phyloP scores from a whole-genome alignment of 768 basidiomycete species.

The Termitomyces sp. region DNA sequence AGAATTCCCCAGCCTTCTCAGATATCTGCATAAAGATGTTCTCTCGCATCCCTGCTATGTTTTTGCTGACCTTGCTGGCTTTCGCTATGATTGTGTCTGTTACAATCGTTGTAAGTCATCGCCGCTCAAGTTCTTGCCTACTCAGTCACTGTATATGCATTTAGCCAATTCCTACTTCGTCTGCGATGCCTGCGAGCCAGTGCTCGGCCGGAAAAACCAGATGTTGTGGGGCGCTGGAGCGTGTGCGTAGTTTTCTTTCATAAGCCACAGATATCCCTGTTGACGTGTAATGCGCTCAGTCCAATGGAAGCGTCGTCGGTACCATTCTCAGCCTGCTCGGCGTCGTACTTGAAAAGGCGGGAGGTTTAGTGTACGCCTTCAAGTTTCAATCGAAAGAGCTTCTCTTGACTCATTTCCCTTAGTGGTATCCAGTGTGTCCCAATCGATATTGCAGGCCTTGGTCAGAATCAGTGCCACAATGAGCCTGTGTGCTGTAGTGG shows the following conservation, averaged over 20 bases:
- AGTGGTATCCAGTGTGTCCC: conserved; percentile 30
- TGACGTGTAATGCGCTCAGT: conserved; percentile 5
- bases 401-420: neutral
- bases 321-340: conserved; percentile 21
- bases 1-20: neutral
- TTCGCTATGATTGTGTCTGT: conserved; percentile 20
- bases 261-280: neutral
- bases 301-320: conserved; percentile 20
- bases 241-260: conserved; percentile 17
- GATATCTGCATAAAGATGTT: conserved; percentile 20
- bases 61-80: conserved; percentile 11
- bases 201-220: conserved; percentile 20
- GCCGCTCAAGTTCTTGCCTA: neutral
- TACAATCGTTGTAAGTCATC: conserved; percentile 15
- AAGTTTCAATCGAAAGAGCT: neutral
- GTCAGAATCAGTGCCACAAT: conserved; percentile 21
- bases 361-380: conserved; percentile 22
- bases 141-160: neutral
- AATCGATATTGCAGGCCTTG: conserved; percentile 22
- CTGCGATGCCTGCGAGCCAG: conserved; percentile 17
- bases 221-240: conserved; percentile 25
- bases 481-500: conserved; percentile 39
- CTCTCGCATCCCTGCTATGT: conserved; percentile 9
- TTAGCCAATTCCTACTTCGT: conserved; percentile 8
- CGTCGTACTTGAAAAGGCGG: conserved; percentile 22